Evolutionary conservation across 306 rosid species (phyloP), one percentile per base, ranked within the genome.

Genomic region (Chamaecrista fasciculata): DNA sequence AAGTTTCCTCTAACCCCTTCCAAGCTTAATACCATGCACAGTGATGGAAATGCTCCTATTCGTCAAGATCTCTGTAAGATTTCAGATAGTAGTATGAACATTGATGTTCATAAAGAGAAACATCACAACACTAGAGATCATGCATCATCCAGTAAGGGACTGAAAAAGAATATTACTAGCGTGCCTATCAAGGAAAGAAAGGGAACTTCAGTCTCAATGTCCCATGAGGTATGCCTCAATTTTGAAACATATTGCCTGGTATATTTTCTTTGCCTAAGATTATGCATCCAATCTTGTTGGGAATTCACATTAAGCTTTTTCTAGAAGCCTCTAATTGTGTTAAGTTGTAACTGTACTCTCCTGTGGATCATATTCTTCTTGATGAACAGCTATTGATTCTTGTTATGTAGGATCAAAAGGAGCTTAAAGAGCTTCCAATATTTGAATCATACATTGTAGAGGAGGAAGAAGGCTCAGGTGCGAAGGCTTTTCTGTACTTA

Each of bases 401-500:
- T 71, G 26, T 56, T 29, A 58, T 67, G 67, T 58, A 84, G 88
- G 83, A 75, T 49, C 75, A 81, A 44, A 37, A 37, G 12, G 78
- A 78, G 75, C 26, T 34, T 52, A 81, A 71, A 28, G 53, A 23
- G 12, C 44, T 78, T 78, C 88, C 88, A 63, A 59, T 34, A 18
- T 84, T 84, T 53, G 83, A 78, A 51, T 71, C 79, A 1, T 81
- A 71, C 48, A 11, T 25, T 25, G 83, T 81, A 39, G 82, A 78
- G 34, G 81, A 80, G 50, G 81, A 84, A 81, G 88, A 81, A 78
- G 88, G 88, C 40, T 84, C 86, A 58, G 88, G 88, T 84, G 65
- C 69, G 11, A 43, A 62, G 31, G 39, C 23, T 62, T 62, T 39
- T 61, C 26, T 21, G n/a, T 25, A 20, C 26, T 28, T 42, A 15